phyloP scores from a whole-genome alignment of 2,329 filamentous ascomycete genomes.

The Ceratocystis destructans region DNA sequence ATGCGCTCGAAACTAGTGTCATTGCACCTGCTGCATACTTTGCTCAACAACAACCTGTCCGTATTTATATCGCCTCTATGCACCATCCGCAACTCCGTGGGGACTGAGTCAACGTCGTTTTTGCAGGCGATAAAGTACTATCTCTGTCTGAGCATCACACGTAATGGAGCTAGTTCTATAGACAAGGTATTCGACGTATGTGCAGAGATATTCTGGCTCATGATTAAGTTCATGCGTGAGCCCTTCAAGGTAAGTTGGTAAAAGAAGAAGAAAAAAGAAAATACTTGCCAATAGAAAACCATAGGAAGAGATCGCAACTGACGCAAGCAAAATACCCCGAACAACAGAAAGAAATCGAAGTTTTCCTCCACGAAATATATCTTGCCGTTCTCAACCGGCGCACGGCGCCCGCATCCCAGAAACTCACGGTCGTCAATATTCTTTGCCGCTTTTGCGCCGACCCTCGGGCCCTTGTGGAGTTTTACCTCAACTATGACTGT shows the following conservation, averaged over 20 bases:
- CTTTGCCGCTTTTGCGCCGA: constrained; percentile 74
- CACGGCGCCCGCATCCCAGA: constrained; percentile 77
- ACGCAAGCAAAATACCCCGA: too few species aligned
- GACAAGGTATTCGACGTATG: constrained; percentile 88
- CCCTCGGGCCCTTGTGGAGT: constrained; percentile 77
- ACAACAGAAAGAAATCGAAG: constrained; percentile 79
- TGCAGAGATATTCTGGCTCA: constrained; percentile 95
- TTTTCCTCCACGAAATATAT: constrained; percentile 96
- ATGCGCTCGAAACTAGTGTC: constrained; percentile 97
- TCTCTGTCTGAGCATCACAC: constrained; percentile 82
- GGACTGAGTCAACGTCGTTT: constrained; percentile 76
- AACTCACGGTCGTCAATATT: constrained; percentile 78
- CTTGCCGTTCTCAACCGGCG: constrained; percentile 78
- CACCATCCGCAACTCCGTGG: constrained; percentile 83
- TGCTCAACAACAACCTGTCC: constrained; percentile 82
- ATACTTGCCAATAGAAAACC: background rate
- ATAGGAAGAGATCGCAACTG: background rate
- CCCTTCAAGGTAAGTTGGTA: constrained; percentile 63
- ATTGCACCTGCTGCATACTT: constrained; percentile 85
- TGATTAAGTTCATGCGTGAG: constrained; percentile 84
- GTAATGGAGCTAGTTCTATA: constrained; percentile 88
- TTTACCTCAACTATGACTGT: constrained; percentile 97
- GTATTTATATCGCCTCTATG: constrained; percentile 87
- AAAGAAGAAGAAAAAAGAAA: background rate
- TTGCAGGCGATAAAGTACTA: constrained; percentile 95